A percentile compares a stretch with the other conserved stretches of the same genome.
Evolutionary conservation across 2,329 filamentous ascomycete genomes (phyloP).

Genomic region (Diaporthe nobilis): DNA sequence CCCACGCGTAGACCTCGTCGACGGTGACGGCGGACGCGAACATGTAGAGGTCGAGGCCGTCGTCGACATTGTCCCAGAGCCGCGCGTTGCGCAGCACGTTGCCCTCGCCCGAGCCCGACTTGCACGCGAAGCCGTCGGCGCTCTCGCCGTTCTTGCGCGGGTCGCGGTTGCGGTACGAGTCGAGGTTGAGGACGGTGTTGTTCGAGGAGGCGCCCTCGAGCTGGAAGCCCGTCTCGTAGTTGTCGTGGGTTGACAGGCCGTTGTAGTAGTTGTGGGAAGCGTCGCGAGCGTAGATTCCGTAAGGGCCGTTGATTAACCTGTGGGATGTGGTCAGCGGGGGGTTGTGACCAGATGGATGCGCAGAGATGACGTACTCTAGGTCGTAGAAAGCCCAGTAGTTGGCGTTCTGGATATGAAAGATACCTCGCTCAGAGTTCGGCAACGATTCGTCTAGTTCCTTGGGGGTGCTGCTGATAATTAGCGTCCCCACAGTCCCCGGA

Average conservation of each 20-base stretch:
- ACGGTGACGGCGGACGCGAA: slow-evolving; percentile 55
- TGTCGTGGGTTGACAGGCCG: slow-evolving; percentile 53
- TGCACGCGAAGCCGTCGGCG: slow-evolving; percentile 64
- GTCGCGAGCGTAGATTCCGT: slow-evolving; percentile 54
- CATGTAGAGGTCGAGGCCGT: slow-evolving; percentile 52
- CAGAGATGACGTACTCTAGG: slow-evolving; percentile 47
- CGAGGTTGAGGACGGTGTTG: slow-evolving; percentile 58
- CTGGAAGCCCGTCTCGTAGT: slow-evolving; percentile 56
- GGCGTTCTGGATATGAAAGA: slow-evolving; percentile 60
- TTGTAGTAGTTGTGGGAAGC: slow-evolving; percentile 55
- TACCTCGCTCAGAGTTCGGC: slow-evolving; percentile 58
- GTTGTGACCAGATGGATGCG: neutral
- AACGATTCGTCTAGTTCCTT: slow-evolving; percentile 56
- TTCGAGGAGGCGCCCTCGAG: slow-evolving; percentile 51
- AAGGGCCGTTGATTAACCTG: slow-evolving; percentile 50
- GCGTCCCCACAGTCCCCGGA: neutral
- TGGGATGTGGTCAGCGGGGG: neutral
- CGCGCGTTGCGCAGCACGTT: slow-evolving; percentile 61
- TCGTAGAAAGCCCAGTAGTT: slow-evolving; percentile 62
- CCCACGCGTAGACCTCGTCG: slow-evolving; percentile 60
- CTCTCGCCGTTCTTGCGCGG: slow-evolving; percentile 66
- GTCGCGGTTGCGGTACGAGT: slow-evolving; percentile 60
- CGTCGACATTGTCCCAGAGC: slow-evolving; percentile 66
- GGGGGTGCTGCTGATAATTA: slow-evolving; percentile 59
- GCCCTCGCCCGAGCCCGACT: slow-evolving; percentile 60